Base-by-base conservation (phyloP, 495 filamentous ascomycete species). In the Tuber magnatum region DNA sequence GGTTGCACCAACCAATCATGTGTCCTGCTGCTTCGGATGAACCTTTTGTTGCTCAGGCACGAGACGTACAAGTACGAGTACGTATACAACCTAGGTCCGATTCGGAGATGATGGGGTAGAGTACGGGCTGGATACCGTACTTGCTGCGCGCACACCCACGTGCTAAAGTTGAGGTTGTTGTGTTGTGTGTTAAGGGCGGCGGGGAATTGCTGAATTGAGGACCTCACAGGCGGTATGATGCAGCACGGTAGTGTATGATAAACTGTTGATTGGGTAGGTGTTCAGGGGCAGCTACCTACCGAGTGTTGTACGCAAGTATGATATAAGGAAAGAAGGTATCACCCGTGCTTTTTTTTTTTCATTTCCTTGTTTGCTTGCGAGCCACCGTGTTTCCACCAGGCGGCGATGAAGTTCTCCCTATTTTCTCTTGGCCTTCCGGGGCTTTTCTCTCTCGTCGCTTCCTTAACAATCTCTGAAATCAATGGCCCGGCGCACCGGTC, bases 401-500 rank as follows among this genome's bases (percentile, higher is more conserved):
- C 39, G 69, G 72, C 70, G 61, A 74, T 79, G 75, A 79, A 70
- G 43, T 78, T 80, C 77, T 44, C 69, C 40, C 68, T 69, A 39
- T 44, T 80, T 39, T 68, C 35, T 71, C 73, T 75, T 38, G 71
- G 68, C 20, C 41, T 81, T 24, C 32, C 28, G 3, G 56, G 28
- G 12, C 16, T 77, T 61, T 69, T 79, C 70, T 42, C 71, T 39
- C 43, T 78, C 38, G 80, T 76, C 48, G 83, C 81, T 32, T 87
- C 87, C 51, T 73, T 89, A 43, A 87, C 87, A 68, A 89, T 91
- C 78, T 84, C 84, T 51, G 86, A 88, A 74, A 90, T 91, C 84
- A 90, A 89, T 77, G 89, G 89, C 75, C 84, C 87, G 71, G 85
- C 81, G n/a, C 90, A 85, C 83, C 78, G 89, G 48, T 91, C 89